Evolutionary conservation across 1,284 basidiomycete genomes (phyloP), one percentile per base, ranked within the genome.

Genomic region (Melampsora americana): DNA sequence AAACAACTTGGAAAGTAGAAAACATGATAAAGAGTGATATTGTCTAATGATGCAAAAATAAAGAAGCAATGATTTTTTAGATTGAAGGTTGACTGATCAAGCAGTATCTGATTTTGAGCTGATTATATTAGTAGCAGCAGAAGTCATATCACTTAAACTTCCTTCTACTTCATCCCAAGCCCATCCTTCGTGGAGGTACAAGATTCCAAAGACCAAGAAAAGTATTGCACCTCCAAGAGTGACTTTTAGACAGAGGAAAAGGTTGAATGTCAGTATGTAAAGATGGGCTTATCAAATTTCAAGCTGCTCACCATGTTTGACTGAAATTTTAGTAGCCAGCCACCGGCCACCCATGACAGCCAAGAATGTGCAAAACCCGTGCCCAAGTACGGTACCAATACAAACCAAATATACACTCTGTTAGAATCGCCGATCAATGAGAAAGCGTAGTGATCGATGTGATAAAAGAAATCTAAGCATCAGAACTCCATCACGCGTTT

Each of bases 261-360:
- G 12, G 26, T 32, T 7, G 16, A 71, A 14, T 48, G 20, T 68
- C 23, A 35, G n/a, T 39, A 28, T 11, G 16, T 26, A 35, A n/a
- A 32, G 9, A 50, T 60, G 48, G 3, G 16, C 20, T 23, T 5
- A 68, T 20, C 20, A 28, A 23, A 0, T 18, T 6, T 11, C n/a
- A 46, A 18, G n/a, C 5, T n/a, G 85, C 91, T 78, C 78, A 95
- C 93, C 91, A 81, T 95, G 92, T 83, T 95, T 95, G 69, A 95
- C 91, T 35, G 92, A 95, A 77, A 98, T 92, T 85, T 93, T 93
- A 5, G 91, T 93, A 0, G 94, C 95, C 44, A 97, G 85, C 83
- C 91, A 95, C 23, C 92, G 88, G 1, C 95, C 95, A 0, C 91
- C 93, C 28, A 95, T 85, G 62, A 98, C 93, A 1, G 95, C 95